Percentiles rank a stretch among this genome's conserved stretches.
phyloP scores from a whole-genome alignment of 208 protist genomes.

The Wallacemonas rigidus region DNA sequence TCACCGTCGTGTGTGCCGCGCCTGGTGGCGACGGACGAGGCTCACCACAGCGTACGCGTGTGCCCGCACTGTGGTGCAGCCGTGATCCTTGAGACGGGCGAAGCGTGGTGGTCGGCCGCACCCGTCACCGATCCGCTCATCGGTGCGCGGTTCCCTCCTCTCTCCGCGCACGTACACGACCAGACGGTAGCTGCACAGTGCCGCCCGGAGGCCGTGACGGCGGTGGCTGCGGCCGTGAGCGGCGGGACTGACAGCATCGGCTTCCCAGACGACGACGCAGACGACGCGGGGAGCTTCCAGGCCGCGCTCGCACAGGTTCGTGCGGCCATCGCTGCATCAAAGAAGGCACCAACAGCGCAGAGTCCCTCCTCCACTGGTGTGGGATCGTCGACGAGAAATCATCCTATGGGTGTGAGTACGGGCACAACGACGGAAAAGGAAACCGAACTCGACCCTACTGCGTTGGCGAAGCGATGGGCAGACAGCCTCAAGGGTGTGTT shows the following conservation, averaged over 20 bases:
- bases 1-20: neutral
- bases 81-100: neutral
- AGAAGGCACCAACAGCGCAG: neutral
- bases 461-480: constrained; percentile 4
- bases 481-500: constrained; percentile 15
- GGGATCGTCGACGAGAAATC: too few species aligned
- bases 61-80: constrained; percentile 9
- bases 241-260: constrained; percentile 37
- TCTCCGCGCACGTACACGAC: neutral
- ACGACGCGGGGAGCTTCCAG: constrained; percentile 10
- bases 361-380: neutral
- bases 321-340: constrained; percentile 25
- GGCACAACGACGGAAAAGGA: neutral
- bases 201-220: neutral
- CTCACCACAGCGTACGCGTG: neutral
- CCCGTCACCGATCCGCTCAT: neutral
- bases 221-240: neutral
- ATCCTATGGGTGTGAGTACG: neutral
- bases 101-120: constrained; percentile 6
- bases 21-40: too few species aligned
- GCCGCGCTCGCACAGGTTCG: constrained; percentile 26
- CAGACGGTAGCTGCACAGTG: neutral
- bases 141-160: neutral
- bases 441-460: neutral
- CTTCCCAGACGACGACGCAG: constrained; percentile 28